Evolutionary conservation across 1,139 yeast genomes (phyloP), one percentile per base, ranked within the genome.

Genomic region (Casaregolazyma suthepensis): DNA sequence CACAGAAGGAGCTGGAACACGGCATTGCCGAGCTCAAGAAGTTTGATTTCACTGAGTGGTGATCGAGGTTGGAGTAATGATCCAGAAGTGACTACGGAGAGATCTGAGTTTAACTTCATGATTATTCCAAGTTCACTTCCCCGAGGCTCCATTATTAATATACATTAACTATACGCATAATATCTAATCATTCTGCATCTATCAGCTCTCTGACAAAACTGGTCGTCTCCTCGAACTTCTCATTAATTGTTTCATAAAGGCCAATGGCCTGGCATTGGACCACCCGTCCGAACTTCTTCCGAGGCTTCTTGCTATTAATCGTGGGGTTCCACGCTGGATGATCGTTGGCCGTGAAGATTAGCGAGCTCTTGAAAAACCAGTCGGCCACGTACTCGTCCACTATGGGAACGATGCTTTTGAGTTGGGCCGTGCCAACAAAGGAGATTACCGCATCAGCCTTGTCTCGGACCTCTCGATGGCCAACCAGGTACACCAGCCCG

Each of bases 271-370:
- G 81, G 13, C 93, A 79, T 63, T 84, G 82, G 53, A 90, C 71
- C 2, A 93, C 96, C 55, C 96, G 78, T 22, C 99, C 99, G 66
- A 85, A 89, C 69, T 89, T 90, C 65, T 89, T 81, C 65, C 97
- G 80, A 43, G 96, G 96, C 64, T 85, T 79, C 65, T 87, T 89
- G 48, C 76, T 76, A 51, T 76, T 79, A 52, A 77, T 76, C 46
- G 72, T 74, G 6, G 69, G 68, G 50, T 71, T 85, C 96, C 96
- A 90, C 61, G 94, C 85, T 3, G 86, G 75, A 66, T 91, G 95
- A 56, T 77, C 78, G 52, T 77, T 74, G 54, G 90, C 79, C 6
- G 96, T 81, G 67, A 91, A 90, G 0, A 93, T 80, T 26, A 91
- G 79, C 1, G 97, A 88, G 62, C 88, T 87, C 59, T 84, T 84